Base-by-base conservation (phyloP, 2,329 filamentous ascomycete species). In the Monascus ruber region DNA sequence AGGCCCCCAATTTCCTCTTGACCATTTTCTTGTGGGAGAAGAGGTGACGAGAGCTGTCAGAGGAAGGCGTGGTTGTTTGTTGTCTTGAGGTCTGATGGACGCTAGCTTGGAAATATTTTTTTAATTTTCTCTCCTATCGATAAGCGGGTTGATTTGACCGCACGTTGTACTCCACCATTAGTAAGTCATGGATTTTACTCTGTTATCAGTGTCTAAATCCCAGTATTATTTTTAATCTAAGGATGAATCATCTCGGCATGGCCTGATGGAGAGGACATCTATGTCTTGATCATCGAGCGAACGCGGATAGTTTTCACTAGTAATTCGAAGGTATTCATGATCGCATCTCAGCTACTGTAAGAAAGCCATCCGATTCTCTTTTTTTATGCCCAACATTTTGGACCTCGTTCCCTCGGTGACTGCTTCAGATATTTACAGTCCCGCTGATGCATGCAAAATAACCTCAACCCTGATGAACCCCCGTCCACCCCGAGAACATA, bases 1-100 rank as follows among this genome's bases (percentile, higher is more conserved):
- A 79, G 44, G 88, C 88, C 40, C 84, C 85, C 42, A 94, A 76
- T 69, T 91, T 93, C 62, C 87, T 76, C 68, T 94, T 94, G 43
- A 79, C 84, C 79, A 86, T 91, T 28, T 31, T 46, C 27, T 25
- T 37, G 33, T 33, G 31, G 39, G 31, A 31, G 27, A 43, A 7
- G 39, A 34, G 26, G 27, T 31, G 66, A 91, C 88, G 89, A 73
- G 1, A 84, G 88, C 1, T 84, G 84, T 32, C 88, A 80, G 83
- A 89, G 89, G 69, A 89, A 88, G 25, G 77, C 83, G 63, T 87
- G 89, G 1, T 81, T 74, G 40, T 39, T 45, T 37, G 38, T 32
- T 34, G 40, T 42, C 31, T 36, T 33, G 24, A 27, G 25, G 26
- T 31, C 36, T 40, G 43, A 46, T 42, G 39, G 17, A 17, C 3